These are phyloP conservation scores for Sungouiella thailandica DNA, from an alignment of 805 yeast genomes.

Conservation along the genomic window DNA sequence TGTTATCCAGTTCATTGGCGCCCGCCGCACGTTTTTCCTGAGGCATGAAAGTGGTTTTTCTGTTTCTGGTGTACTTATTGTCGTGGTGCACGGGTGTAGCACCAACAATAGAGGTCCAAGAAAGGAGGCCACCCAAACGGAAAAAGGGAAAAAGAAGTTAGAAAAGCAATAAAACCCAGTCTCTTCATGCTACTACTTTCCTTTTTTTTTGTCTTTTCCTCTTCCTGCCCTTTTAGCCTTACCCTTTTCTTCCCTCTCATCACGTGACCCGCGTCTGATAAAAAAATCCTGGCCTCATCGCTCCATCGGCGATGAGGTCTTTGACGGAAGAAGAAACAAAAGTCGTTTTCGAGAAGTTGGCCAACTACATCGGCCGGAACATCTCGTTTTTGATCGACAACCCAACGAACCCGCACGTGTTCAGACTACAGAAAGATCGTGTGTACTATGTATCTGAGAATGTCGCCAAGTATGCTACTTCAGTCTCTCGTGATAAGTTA, in stretches of 20 bases:
- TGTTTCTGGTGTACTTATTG: too few relatives aligned
- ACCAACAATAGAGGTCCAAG: too few relatives aligned
- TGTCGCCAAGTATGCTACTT: constrained; percentile 82
- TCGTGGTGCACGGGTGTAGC: too few relatives aligned
- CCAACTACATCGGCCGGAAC: constrained; percentile 95
- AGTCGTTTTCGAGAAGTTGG: constrained; percentile 91
- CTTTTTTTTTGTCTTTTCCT: too few relatives aligned
- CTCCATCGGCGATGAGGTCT: constrained; percentile 87
- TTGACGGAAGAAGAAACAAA: constrained; percentile 96
- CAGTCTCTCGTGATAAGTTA: constrained; percentile 80
- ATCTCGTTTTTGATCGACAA: constrained; percentile 83
- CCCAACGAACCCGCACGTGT: constrained; percentile 84
- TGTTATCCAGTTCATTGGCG: constrained; percentile 10
- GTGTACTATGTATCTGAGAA: constrained; percentile 88
- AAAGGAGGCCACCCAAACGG: too few relatives aligned
- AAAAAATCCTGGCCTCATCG: too few relatives aligned
- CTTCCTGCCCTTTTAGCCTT: too few relatives aligned
- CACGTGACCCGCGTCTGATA: too few relatives aligned
- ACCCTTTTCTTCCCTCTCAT: too few relatives aligned
- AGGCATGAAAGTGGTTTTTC: constrained; percentile 7
- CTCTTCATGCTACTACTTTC: too few relatives aligned
- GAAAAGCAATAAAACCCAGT: too few relatives aligned
- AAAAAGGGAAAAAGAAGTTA: too few relatives aligned
- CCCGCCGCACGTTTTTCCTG: constrained; percentile 9
- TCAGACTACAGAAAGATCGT: constrained; percentile 92